Base-by-base conservation (phyloP, 1,139 yeast genomes). In the Magnusiomyces sp. region DNA sequence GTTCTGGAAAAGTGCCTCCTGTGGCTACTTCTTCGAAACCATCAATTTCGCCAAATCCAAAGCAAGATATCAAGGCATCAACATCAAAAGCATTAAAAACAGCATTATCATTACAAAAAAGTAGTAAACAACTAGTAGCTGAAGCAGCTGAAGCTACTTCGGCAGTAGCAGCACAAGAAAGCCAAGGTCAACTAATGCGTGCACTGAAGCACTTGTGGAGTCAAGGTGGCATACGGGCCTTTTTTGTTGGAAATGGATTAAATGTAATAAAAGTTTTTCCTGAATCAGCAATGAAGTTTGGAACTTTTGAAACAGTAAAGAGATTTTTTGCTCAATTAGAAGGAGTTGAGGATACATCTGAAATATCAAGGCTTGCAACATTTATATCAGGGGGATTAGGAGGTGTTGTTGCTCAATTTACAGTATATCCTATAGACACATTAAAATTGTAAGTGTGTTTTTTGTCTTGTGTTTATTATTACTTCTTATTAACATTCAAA, bases 371-470 rank as follows among this genome's bases (percentile, higher is more conserved):
- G 56, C 64, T 78, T 0, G 77, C 96, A 0, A 89, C 97, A 0
- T 92, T 89, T 63, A 66, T 88, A 37, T 88, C 97, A 16, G 98
- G 98, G 67, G 98, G 98, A 42, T 65, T 92, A 48, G 98, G 97
- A 42, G 98, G 98, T 61, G 95, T 92, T 53, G 78, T 81, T 34
- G 86, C 97, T 0, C 98, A 92, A 67, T 80, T 89, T 59, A 77
- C 94, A 0, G 95, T 90, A 2, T 92, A 92, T 64, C 98, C 98
- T 5, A 82, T 92, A n/a, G 98, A 92, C 68, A 92, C 98, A 0
- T 72, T 92, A 46, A 92, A 92, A 65, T 92, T 87, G 41, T 38
- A 38, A n/a, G 41, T 38, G 11, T 11, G 41, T 38, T 38, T 38
- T 16, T 63, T 73, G 65, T 81, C 83, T 48, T 67, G 83, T 45